These are phyloP conservation scores for Ambrosiella cleistominuta DNA, from an alignment of 2,329 filamentous ascomycete species.

Conservation along the genomic window DNA sequence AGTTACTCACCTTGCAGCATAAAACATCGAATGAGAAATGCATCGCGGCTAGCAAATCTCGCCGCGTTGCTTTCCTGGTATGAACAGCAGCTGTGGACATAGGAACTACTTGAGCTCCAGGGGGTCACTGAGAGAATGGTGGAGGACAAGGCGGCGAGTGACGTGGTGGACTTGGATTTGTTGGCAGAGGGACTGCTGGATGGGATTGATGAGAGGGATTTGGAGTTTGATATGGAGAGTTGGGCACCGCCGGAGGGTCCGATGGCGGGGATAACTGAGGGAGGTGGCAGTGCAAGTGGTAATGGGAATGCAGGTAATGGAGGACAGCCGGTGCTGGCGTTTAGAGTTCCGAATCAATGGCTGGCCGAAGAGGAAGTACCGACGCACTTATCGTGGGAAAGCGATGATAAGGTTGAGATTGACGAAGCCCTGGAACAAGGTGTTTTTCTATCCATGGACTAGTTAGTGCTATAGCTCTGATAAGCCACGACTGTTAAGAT, in stretches of 20 bases:
- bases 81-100: conserved; percentile 7
- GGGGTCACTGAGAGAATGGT: background rate
- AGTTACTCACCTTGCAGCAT: conserved; percentile 2
- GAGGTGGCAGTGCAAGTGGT: too few relatives aligned
- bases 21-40: conserved; percentile 12
- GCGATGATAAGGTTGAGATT: background rate
- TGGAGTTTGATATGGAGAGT: background rate
- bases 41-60: conserved; percentile 9
- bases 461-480: background rate
- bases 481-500: background rate
- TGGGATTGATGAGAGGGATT: background rate
- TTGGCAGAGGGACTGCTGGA: background rate
- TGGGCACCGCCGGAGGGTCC: background rate
- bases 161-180: conserved; percentile 15
- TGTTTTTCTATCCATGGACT: background rate
- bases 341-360: background rate
- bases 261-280: background rate
- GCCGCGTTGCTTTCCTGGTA: conserved; percentile 7
- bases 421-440: background rate
- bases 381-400: background rate
- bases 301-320: too few relatives aligned
- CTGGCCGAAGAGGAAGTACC: background rate
- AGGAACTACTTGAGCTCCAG: background rate
- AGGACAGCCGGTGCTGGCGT: background rate
- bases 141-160: conserved; percentile 2